Evolutionary conservation across 23 red algal genomes (phyloP).

Genomic region (Gracilaria gracilis): DNA sequence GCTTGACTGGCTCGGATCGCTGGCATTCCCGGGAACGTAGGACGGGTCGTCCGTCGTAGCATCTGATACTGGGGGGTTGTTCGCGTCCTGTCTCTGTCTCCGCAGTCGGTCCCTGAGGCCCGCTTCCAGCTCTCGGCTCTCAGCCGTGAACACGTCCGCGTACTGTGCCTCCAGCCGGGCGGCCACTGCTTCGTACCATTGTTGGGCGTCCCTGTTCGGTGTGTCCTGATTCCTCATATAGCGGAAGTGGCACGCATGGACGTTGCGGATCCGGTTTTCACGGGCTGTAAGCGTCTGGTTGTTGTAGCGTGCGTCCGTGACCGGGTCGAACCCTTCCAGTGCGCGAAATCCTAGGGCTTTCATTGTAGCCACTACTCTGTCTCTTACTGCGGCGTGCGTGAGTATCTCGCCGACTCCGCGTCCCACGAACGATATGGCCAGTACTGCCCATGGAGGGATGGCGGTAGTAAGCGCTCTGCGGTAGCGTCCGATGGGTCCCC

Average conservation of each 20-base stretch:
- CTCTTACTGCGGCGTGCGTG: background rate
- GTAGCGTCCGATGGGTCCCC: conserved; percentile 5
- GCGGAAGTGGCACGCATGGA: background rate
- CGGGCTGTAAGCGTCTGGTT: background rate
- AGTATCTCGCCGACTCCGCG: background rate
- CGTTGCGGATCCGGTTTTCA: background rate
- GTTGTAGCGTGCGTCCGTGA: background rate
- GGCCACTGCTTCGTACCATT: conserved; percentile 2
- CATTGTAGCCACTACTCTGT: conserved; percentile 22
- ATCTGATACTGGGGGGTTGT: background rate
- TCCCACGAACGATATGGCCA: background rate
- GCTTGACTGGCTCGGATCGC: too few species aligned
- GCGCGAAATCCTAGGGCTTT: conserved; percentile 26
- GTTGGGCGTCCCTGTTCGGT: background rate
- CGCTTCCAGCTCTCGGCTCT: background rate
- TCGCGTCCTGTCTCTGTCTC: background rate
- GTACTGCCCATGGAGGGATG: background rate
- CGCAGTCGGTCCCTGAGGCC: background rate
- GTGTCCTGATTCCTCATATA: background rate
- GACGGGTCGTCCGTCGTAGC: background rate
- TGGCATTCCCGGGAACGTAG: too few species aligned
- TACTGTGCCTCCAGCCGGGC: background rate
- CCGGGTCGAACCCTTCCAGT: background rate
- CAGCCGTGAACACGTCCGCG: background rate
- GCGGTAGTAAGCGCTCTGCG: background rate